Percentiles rank a stretch among this genome's conserved stretches.
These are phyloP conservation scores for Clitopilus passeckerianus DNA, from an alignment of 768 basidiomycete genomes.

Conservation along the genomic window DNA sequence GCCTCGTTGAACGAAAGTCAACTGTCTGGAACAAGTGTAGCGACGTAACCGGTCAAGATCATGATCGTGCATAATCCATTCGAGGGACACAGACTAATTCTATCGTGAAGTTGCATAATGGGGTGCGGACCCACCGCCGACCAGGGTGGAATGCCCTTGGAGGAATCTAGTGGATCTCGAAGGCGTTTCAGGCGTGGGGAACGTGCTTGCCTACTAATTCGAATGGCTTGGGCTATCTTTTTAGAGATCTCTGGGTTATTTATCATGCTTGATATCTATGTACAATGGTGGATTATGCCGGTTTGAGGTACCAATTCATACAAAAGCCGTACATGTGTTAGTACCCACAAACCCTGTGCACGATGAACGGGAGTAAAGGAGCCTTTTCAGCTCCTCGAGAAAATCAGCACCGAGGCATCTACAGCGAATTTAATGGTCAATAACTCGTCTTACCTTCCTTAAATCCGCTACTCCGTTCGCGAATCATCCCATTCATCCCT, in stretches of 20 bases:
- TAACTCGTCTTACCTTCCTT: background rate
- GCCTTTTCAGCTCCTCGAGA: too few species aligned
- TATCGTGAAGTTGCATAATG: background rate
- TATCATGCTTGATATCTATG: background rate
- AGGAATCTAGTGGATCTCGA: background rate
- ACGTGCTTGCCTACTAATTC: background rate
- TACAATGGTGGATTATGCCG: background rate
- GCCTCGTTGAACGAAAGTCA: background rate
- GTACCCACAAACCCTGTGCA: background rate
- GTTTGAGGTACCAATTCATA: background rate
- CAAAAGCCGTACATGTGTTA: background rate
- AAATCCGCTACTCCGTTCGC: background rate
- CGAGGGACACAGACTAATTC: background rate
- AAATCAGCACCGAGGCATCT: background rate
- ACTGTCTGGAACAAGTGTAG: background rate
- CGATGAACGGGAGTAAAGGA: background rate
- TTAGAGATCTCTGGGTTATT: background rate
- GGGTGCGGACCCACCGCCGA: background rate
- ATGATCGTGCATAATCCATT: background rate
- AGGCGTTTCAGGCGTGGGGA: background rate
- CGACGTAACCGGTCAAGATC: background rate
- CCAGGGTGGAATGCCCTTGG: background rate
- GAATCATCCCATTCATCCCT: background rate
- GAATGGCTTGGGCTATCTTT: background rate
- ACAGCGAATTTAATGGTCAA: background rate